These are phyloP conservation scores for Apiospora rasikravindrae DNA, from an alignment of 2,329 filamentous ascomycete species.

Conservation along the genomic window DNA sequence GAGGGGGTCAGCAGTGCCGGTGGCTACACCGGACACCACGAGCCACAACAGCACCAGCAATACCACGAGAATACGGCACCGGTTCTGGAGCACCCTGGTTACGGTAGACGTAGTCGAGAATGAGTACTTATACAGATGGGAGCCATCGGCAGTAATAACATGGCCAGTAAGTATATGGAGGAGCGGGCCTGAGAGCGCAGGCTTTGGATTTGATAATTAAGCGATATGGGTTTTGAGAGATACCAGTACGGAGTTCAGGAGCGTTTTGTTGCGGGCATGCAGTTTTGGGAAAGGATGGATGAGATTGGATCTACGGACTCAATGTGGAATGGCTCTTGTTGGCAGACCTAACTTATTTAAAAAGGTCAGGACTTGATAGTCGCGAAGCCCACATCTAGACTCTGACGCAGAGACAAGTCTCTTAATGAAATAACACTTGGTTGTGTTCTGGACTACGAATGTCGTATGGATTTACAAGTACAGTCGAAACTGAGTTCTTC, in stretches of 20 bases:
- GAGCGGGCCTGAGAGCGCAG: neutral
- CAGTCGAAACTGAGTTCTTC: neutral
- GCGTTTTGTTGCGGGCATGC: neutral
- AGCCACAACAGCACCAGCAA: constrained; percentile 17
- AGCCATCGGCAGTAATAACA: constrained; percentile 12
- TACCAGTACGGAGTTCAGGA: constrained; percentile 8
- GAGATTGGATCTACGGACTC: neutral
- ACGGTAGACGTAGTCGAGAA: constrained; percentile 42
- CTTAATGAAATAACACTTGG: too few species aligned
- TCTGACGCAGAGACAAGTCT: too few species aligned
- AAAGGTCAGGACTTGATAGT: neutral
- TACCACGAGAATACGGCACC: constrained; percentile 42
- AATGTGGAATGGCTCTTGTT: neutral
- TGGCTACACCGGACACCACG: constrained; percentile 19
- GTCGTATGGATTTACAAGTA: neutral
- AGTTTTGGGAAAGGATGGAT: neutral
- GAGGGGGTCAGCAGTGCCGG: constrained; percentile 47
- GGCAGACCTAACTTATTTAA: neutral
- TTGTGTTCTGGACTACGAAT: too few species aligned
- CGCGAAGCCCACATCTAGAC: neutral
- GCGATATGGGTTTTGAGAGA: neutral
- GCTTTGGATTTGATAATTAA: neutral
- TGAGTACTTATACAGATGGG: constrained; percentile 7
- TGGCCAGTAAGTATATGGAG: neutral
- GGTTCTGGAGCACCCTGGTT: constrained; percentile 52